These are phyloP conservation scores for Aspergillus bridgeri DNA, from an alignment of 495 filamentous ascomycete species.

Conservation along the genomic window DNA sequence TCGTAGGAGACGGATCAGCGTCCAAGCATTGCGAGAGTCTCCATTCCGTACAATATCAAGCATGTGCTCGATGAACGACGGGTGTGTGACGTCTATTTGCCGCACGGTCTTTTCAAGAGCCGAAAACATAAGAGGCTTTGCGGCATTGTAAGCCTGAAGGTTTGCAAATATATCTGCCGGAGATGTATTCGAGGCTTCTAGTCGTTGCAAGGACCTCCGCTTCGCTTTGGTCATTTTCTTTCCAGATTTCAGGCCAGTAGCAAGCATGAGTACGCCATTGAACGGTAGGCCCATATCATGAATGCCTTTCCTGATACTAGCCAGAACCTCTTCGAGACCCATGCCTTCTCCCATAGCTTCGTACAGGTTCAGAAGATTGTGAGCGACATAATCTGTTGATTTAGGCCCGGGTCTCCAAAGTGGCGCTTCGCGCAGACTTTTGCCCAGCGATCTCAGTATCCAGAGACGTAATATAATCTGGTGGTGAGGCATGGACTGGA, in stretches of 20 bases:
- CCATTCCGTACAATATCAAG: slow-evolving; percentile 33
- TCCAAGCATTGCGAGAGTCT: slow-evolving; percentile 29
- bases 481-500: slow-evolving; percentile 16
- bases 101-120: slow-evolving; percentile 31
- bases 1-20: slow-evolving; percentile 34
- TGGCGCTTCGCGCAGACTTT: slow-evolving; percentile 17
- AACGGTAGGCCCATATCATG: slow-evolving; percentile 33
- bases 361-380: slow-evolving; percentile 32
- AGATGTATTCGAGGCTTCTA: slow-evolving; percentile 30
- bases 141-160: slow-evolving; percentile 24
- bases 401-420: slow-evolving; percentile 19
- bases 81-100: slow-evolving; percentile 34
- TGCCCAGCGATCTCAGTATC: slow-evolving; percentile 31
- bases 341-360: slow-evolving; percentile 11
- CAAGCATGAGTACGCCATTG: slow-evolving; percentile 29
- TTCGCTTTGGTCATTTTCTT: slow-evolving; percentile 23
- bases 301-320: slow-evolving; percentile 28
- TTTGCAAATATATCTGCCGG: slow-evolving; percentile 32
- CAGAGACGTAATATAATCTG: slow-evolving; percentile 39
- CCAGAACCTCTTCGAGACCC: slow-evolving; percentile 24
- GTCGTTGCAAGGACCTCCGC: slow-evolving; percentile 23
- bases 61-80: slow-evolving; percentile 25
- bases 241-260: slow-evolving; percentile 25
- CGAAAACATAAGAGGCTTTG: slow-evolving; percentile 23
- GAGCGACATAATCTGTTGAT: slow-evolving; percentile 24